Evolutionary conservation across 2,329 filamentous ascomycete species (phyloP), one percentile per base, ranked within the genome.

Genomic region (Aspergillus sp.): DNA sequence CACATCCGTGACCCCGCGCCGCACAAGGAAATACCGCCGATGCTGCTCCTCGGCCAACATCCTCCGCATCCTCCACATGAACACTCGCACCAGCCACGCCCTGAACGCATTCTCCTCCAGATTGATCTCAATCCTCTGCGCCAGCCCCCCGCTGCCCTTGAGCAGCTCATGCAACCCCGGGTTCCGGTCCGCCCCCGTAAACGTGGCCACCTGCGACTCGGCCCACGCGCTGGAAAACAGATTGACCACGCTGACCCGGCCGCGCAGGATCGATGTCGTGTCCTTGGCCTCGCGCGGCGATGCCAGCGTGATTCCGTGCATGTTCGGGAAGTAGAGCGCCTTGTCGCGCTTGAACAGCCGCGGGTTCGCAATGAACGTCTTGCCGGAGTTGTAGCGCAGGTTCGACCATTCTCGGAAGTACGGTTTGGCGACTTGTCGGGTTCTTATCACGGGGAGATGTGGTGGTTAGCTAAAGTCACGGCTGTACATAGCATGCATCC

Each of bases 351-450:
- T 82, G 71, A 96, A 96, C 30, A 89, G 72, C n/a, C 81, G 72
- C 3, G 82, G 76, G 24, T 89, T 89, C 13, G 86, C 79, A 32
- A 89, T 67, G 64, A 95, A 98, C 15, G 86, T 86, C 63, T 98
- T 98, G 51, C 91, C 91, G 49, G 86, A 77, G 63, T 71, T 64
- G 44, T 91, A 80, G 44, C 80, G 73, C 60, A 95, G 74, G 62
- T 93, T 91, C 38, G 75, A 76, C 82, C 86, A 95, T 69, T 98
- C 89, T 58, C 86, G 82, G 66, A 94, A 98, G 63, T 98, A 98
- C 2, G 89, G 88, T 37, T 84, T 83, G 13, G 80, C 69, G 52
- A 93, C 80, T 57, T 86, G 78, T 45, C 75, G 72, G 27, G 83
- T 83, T 33, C 80, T 85, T 44, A 48, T 22, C n/a, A n/a, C 6